These are phyloP conservation scores for Scheffersomyces ergatensis DNA, from an alignment of 805 yeast genomes.

Conservation along the genomic window DNA sequence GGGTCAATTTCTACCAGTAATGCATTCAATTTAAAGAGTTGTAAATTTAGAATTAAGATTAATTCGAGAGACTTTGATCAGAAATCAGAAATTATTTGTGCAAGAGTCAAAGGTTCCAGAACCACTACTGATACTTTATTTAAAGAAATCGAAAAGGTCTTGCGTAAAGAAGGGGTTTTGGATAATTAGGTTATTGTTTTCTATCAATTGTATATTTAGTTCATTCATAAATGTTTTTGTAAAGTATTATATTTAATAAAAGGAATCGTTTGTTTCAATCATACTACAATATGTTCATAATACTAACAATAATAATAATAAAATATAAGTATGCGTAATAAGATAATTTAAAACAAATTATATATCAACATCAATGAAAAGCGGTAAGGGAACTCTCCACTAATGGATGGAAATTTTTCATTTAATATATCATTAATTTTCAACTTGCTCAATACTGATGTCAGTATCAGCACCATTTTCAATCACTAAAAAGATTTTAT, in stretches of 20 bases:
- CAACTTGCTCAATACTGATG: background rate
- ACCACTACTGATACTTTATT: slow-evolving; percentile 60
- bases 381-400: no score
- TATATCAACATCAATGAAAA: no score
- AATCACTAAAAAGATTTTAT: slow-evolving; percentile 21
- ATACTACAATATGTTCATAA: no score
- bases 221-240: background rate
- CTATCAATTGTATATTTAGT: background rate
- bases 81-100: slow-evolving; percentile 57
- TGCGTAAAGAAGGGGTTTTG: slow-evolving; percentile 63
- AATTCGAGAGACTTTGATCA: slow-evolving; percentile 35
- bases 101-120: slow-evolving; percentile 62
- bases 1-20: slow-evolving; percentile 64
- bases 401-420: no score
- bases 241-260: background rate
- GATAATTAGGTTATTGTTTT: slow-evolving; percentile 13
- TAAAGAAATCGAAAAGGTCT: slow-evolving; percentile 61
- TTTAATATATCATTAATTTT: background rate
- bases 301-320: no score
- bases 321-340: no score
- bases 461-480: slow-evolving; percentile 15
- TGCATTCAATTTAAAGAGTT: slow-evolving; percentile 59
- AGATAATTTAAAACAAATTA: no score
- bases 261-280: background rate
- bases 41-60: slow-evolving; percentile 59